phyloP scores from a whole-genome alignment of 768 basidiomycete genomes.

The Mycena sanguinolenta region DNA sequence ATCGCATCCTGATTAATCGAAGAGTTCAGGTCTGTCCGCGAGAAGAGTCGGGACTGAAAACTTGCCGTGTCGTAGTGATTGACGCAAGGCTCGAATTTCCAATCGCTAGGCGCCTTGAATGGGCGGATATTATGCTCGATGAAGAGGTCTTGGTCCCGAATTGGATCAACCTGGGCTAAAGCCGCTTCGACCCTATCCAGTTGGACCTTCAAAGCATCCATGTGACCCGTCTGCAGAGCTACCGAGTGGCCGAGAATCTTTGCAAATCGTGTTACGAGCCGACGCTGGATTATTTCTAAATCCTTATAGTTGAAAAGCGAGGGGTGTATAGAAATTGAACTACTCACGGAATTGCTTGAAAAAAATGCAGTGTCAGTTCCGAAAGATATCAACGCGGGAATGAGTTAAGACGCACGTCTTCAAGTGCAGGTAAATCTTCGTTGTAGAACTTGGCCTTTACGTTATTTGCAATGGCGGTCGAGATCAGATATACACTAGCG shows the following conservation, averaged over 20 bases:
- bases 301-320: constrained; percentile 11
- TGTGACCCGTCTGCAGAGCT: constrained; percentile 67
- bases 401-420: constrained; percentile 68
- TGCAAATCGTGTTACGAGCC: constrained; percentile 68
- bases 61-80: constrained; percentile 83
- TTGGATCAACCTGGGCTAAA: constrained; percentile 65
- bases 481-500: constrained; percentile 76
- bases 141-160: constrained; percentile 78
- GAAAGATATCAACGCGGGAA: constrained; percentile 21
- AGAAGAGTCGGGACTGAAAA: constrained; percentile 17
- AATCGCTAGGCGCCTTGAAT: constrained; percentile 75
- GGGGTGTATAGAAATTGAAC: constrained; percentile 1
- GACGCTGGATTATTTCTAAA: constrained; percentile 78
- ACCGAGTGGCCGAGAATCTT: constrained; percentile 72
- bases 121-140: constrained; percentile 77
- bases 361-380: constrained; percentile 30
- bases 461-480: constrained; percentile 77
- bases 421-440: constrained; percentile 75
- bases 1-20: constrained; percentile 63
- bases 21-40: constrained; percentile 17
- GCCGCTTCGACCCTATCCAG: constrained; percentile 60
- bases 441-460: constrained; percentile 79
- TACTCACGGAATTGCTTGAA: constrained; percentile 78
- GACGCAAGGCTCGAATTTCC: constrained; percentile 81
- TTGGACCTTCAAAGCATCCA: constrained; percentile 68